Evolutionary conservation across 139 green algal genomes (phyloP), one percentile per base, ranked within the genome.

Genomic region (Asterochloris sp.): DNA sequence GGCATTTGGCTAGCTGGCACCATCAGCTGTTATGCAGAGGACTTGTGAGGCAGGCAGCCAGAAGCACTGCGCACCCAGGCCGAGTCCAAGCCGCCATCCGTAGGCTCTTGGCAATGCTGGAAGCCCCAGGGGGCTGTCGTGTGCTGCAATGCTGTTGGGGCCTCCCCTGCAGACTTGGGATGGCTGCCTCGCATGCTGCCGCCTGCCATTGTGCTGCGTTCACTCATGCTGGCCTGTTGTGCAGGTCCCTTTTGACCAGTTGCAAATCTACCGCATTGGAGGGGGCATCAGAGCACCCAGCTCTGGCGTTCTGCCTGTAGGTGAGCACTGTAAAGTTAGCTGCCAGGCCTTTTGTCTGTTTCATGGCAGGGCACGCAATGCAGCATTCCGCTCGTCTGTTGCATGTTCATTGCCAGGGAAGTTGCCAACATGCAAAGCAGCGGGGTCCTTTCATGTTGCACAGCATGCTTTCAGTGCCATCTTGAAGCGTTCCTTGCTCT

Each of bases 261-360:
- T 98, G 62, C 71, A 86, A 26, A 85, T 98, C 38, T 98, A 93
- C 76, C 84, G 92, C 8, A 86, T 96, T 68, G 94, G 94, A 77
- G 92, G 90, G 26, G 95, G 93, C 11, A 87, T 88, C 12, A 87
- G 89, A 19, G 93, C 94, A 0, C 94, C 94, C n/a, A 88, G 82
- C 78, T 94, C 90, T 47, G 94, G 95, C 0, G 38, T 54, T 6
- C 86, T 98, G n/a, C 94, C 95, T 19, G 92, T 98, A 13, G 94
- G 90, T 77, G 64, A n/a, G 73, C 14, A 6, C 38, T 54, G 38
- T 54, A 54, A n/a, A n/a, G n/a, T n/a, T n/a, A n/a, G n/a, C n/a
- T n/a, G n/a, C n/a, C n/a, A n/a, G n/a, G n/a, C n/a, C n/a, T n/a
- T 24, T 69, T 14, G 16, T 16, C 16, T 69, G 63, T 69, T 16